Evolutionary conservation across 176 grass and related monocot genomes (phyloP).

Genomic region (Raddia distichophylla): DNA sequence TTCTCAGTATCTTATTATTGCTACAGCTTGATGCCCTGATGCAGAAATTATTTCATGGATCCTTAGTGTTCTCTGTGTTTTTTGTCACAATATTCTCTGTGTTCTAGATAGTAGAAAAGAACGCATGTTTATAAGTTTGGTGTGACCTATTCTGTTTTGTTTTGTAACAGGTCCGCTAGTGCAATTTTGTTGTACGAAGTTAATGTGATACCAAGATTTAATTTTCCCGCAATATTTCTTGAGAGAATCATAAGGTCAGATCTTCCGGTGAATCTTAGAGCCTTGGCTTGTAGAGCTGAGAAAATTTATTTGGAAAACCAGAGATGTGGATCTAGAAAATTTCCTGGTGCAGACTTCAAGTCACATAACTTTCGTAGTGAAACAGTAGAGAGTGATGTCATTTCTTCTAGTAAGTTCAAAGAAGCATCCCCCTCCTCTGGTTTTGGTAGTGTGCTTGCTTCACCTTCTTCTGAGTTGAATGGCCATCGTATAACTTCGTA

Average conservation of each 20-base stretch:
- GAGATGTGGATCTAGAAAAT: conserved; percentile 44
- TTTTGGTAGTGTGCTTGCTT: conserved; percentile 45
- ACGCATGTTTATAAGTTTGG: neutral
- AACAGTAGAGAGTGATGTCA: conserved; percentile 35
- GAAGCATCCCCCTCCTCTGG: conserved; percentile 37
- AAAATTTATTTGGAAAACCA: conserved; percentile 66
- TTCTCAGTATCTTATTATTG: neutral
- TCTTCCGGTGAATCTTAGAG: conserved; percentile 88
- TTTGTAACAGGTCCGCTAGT: conserved; percentile 59
- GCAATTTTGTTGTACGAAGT: conserved; percentile 83
- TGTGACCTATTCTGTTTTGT: conserved; percentile 22
- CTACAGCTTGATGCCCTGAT: neutral
- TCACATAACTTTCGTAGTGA: conserved; percentile 31
- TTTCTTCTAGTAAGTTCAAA: conserved; percentile 51
- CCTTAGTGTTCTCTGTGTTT: neutral
- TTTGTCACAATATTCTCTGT: neutral
- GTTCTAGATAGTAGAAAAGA: neutral
- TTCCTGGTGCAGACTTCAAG: conserved; percentile 31
- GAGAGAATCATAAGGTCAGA: conserved; percentile 93
- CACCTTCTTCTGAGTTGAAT: conserved; percentile 53
- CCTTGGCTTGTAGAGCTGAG: conserved; percentile 80
- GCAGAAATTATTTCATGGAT: neutral
- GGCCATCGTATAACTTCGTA: too few relatives aligned
- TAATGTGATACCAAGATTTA: conserved; percentile 87
- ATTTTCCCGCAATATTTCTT: conserved; percentile 95